Base-by-base conservation (phyloP, 2,329 filamentous ascomycete species). In the Pestalotiopsis sp. region DNA sequence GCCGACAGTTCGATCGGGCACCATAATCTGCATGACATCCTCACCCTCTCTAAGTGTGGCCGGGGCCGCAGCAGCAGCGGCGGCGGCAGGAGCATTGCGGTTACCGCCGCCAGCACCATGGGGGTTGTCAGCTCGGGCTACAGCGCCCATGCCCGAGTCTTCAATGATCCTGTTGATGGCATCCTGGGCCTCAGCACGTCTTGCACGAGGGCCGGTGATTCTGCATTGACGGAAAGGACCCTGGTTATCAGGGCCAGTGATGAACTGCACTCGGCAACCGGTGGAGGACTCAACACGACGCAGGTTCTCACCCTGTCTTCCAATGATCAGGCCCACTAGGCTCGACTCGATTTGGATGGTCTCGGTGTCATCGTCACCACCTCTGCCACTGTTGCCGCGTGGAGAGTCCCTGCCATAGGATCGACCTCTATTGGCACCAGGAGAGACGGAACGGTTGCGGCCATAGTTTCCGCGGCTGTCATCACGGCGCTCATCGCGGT, bases 11-110 rank as follows among this genome's bases (percentile, higher is more conserved):
- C 94, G 91, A 81, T 97, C 94, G 61, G 94, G 94, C 20, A 97
- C 94, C 93, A 97, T 96, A 75, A 97, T 97, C 80, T 97, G 93
- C 78, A 94, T 90, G 77, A 91, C 93, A 74, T 95, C 92, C 79
- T 97, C 94, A 69, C 92, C 93, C 69, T 95, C 93, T 70, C 91
- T 89, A 69, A 93, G 84, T 58, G 87, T 85, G 23, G 66, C 70
- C 12, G 73, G 70, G 59, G 69, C 69, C 61, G 56, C 69, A 27
- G 68, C 69, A 25, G 31, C 31, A 9, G 31, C 31, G 31, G 56
- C 69, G 25, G 68, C 69, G 25, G 70, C 68, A 23, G 67, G 72
- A 17, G 72, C 65, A 52, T 68, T 70, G 20, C 66, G 69, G n/a
- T 79, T 73, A 49, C 74, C 73, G 57, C 61, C 65, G 57, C 61